Base-by-base conservation (phyloP, 2,329 filamentous ascomycete species). In the Talaromyces islandicus region DNA sequence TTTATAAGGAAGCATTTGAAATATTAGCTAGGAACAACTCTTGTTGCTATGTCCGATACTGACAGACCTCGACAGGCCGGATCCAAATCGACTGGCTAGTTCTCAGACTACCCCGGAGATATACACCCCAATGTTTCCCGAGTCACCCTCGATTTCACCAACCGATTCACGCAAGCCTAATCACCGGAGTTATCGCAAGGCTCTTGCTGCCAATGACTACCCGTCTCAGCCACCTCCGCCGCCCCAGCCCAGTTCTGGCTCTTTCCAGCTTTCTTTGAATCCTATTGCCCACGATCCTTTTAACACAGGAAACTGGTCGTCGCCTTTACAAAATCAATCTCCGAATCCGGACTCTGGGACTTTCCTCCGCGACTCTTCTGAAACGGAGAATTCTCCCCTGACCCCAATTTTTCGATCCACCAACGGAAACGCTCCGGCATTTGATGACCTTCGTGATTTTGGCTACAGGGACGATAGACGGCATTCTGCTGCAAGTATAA, bases 401-500 rank as follows among this genome's bases (percentile, higher is more conserved):
- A 92, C 90, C 32, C 87, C 90, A 0, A 83, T 85, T 58, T 87
- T 88, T 68, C 84, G 87, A 43, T 82, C 85, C 2, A 79, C 81
- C 41, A 81, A 79, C 63, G 80, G 81, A 56, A 80, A 78, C 32
- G 78, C 79, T 17, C 77, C 76, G 56, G 77, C 74, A 63, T 85
- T 81, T 66, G 88, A 90, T 66, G 88, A 90, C 56, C 84, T 85
- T 4, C 81, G 84, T 9, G 87, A 88, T 57, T 75, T 78, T 48
- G 77, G 83, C 51, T 87, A 83, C 68, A 78, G 80, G 63, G 90
- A 96, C 69, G 88, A 90, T 67, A 82, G 94, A 64, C 85, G 93
- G 55, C 93, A 93, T 2, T 97, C 94, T 4, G 84, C 91, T 56
- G 92, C 92, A 43, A 97, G 92, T 74, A 87, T 92, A 64, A 92